Evolutionary conservation across 352 stramenopile species (phyloP).

Genomic region (Phytophthora citricola): DNA sequence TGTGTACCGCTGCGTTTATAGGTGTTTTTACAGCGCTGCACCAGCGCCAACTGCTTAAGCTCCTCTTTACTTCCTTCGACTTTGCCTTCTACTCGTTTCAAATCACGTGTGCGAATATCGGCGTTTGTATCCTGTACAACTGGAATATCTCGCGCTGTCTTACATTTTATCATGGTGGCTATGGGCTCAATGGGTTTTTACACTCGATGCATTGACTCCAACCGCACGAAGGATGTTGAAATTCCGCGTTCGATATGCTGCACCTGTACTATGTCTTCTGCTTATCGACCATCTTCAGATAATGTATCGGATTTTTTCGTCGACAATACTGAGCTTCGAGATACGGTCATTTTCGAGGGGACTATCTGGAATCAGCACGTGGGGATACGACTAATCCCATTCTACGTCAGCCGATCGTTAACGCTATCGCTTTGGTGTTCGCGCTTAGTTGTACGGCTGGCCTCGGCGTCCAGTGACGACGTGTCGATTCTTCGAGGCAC

Average conservation of each 20-base stretch:
- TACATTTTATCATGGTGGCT: conserved; percentile 27
- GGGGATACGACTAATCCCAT: conserved; percentile 15
- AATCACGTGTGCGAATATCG: conserved; percentile 8
- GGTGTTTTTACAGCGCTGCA: conserved; percentile 5
- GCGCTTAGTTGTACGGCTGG: conserved; percentile 14
- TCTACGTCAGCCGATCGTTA: conserved; percentile 25
- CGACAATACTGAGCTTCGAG: conserved; percentile 1
- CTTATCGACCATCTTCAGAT: conserved; percentile 16
- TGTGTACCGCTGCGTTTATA: conserved; percentile 3
- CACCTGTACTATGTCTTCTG: conserved; percentile 10
- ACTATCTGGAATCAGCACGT: conserved; percentile 21
- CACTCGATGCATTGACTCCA: conserved; percentile 44
- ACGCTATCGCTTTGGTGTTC: conserved; percentile 26
- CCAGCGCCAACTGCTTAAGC: conserved; percentile 3
- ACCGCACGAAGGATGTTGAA: conserved; percentile 28
- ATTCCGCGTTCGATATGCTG: conserved; percentile 14
- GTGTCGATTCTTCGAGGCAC: conserved; percentile 33
- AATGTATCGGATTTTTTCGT: conserved; percentile 13
- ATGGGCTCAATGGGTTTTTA: conserved; percentile 48
- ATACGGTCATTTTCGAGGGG: conserved; percentile 19
- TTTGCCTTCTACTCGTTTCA: conserved; percentile 20
- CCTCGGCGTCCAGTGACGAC: conserved; percentile 18
- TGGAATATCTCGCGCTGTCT: conserved; percentile 18
- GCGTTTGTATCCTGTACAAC: conserved; percentile 23
- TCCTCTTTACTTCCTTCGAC: conserved; percentile 14